Base-by-base conservation (phyloP, 176 grass and related monocot genomes). In the Pontederia crassipes region DNA sequence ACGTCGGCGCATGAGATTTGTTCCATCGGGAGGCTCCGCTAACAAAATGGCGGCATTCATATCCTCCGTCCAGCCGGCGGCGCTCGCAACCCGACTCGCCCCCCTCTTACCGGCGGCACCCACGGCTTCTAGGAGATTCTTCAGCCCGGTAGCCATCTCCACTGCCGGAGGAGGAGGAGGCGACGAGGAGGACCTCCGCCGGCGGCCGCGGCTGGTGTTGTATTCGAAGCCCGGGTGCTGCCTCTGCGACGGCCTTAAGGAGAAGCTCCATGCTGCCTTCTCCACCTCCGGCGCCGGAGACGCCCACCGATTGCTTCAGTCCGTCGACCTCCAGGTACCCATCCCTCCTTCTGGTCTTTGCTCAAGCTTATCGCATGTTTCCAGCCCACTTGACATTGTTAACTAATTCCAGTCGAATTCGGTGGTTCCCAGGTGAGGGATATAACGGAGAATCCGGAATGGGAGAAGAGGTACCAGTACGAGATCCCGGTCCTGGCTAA, bases 241-340 rank as follows among this genome's bases (percentile, higher is more conserved):
- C 76, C 93, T 92, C 81, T 98, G 87, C 59, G 87, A 92, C 48
- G 84, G 87, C 6, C 76, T 98, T 12, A 92, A 98, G 74, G 93
- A 92, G 77, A 98, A 98, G 74, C 87, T 98, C 40, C 56, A 73
- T 57, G 84, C 82, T 27, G 79, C 87, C 15, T 49, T 87, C 45
- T 78, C 86, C 16, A 81, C 91, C 27, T 79, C 59, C 26, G 84
- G 84, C 57, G 80, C 70, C 1, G 70, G 73, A 1, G 74, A 84
- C 32, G 75, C 86, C 61, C 83, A 87, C 62, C 62, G 24, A 17
- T 65, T 7, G 32, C 2, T 40, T 7, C 65, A 82, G 28, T 80
- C 84, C 12, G 59, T 98, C 66, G 84, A 98, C 67, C 84, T 98
- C 45, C 81, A 88, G 87, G 87, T 65, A 17, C 26, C 26, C 61